These are phyloP conservation scores for Arthonia radiata DNA, from an alignment of 495 filamentous ascomycete species.

Conservation along the genomic window DNA sequence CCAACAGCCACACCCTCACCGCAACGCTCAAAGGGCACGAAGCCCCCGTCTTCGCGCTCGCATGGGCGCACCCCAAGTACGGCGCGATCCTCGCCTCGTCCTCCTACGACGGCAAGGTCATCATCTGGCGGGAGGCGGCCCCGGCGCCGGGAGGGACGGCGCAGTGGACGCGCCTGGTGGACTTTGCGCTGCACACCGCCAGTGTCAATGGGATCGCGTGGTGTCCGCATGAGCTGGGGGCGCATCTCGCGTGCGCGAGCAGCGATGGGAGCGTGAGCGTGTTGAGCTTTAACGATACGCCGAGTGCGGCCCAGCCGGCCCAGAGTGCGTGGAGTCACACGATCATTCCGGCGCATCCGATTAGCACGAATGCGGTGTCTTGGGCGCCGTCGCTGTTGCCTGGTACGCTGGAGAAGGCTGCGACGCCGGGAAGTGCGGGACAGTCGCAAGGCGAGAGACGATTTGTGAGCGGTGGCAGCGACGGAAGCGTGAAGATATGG, in stretches of 20 bases:
- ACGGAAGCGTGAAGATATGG: constrained; percentile 88
- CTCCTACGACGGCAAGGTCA: constrained; percentile 87
- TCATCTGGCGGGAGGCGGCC: constrained; percentile 94
- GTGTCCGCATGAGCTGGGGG: constrained; percentile 90
- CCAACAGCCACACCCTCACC: constrained; percentile 63
- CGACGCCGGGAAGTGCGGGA: constrained; percentile 18
- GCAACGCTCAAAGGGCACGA: constrained; percentile 97
- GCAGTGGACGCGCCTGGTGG: constrained; percentile 20
- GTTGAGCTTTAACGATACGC: constrained; percentile 87
- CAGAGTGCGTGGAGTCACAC: constrained; percentile 35
- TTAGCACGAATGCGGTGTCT: constrained; percentile 81
- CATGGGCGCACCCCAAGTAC: constrained; percentile 96
- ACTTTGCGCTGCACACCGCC: constrained; percentile 75
- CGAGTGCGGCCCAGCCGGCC: constrained; percentile 3
- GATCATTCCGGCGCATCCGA: constrained; percentile 74
- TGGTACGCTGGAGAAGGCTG: constrained; percentile 36
- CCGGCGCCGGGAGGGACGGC: too few relatives aligned
- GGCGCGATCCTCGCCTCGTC: constrained; percentile 90
- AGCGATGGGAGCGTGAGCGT: constrained; percentile 83
- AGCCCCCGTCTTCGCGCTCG: constrained; percentile 86
- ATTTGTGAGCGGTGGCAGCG: constrained; percentile 83
- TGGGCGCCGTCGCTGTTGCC: constrained; percentile 74
- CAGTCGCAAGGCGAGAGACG: too few relatives aligned
- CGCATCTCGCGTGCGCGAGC: constrained; percentile 79
- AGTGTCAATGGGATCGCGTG: constrained; percentile 81